Percentiles rank a stretch among this genome's conserved stretches.
phyloP scores from a whole-genome alignment of 768 basidiomycete species.

The Lactarius sp. region DNA sequence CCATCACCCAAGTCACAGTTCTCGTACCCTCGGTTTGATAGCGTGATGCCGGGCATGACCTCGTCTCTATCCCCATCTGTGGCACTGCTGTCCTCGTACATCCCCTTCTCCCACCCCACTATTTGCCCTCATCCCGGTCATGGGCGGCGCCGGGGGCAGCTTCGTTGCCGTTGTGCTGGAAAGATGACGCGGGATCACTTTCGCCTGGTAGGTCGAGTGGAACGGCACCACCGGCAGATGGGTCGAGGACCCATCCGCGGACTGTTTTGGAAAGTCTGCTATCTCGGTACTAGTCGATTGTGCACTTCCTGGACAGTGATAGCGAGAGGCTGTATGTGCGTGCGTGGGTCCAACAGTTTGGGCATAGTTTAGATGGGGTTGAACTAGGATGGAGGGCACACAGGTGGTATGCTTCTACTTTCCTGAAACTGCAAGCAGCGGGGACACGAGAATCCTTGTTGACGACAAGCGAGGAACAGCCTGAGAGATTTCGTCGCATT shows the following conservation, averaged over 20 bases:
- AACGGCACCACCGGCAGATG: slow-evolving; percentile 75
- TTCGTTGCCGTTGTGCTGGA: slow-evolving; percentile 55
- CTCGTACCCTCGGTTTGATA: slow-evolving; percentile 29
- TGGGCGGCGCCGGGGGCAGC: slow-evolving; percentile 42
- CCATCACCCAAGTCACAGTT: slow-evolving; percentile 41
- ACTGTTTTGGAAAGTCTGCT: slow-evolving; percentile 92
- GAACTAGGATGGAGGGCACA: slow-evolving; percentile 36
- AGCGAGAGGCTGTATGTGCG: background rate
- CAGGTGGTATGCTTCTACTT: slow-evolving; percentile 92
- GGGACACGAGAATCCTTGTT: slow-evolving; percentile 82
- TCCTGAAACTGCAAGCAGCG: slow-evolving; percentile 69
- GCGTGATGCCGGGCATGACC: slow-evolving; percentile 29
- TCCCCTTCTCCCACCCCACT: slow-evolving; percentile 44
- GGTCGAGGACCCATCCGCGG: slow-evolving; percentile 86
- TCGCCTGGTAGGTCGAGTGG: slow-evolving; percentile 64
- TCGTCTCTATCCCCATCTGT: slow-evolving; percentile 36
- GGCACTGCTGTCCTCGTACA: slow-evolving; percentile 32
- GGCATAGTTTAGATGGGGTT: background rate
- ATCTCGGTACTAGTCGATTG: slow-evolving; percentile 78
- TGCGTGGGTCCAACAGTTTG: background rate
- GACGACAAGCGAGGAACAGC: slow-evolving; percentile 82
- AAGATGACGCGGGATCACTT: slow-evolving; percentile 45
- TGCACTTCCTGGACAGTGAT: slow-evolving; percentile 68
- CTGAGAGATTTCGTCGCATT: slow-evolving; percentile 85
- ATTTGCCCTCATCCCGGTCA: slow-evolving; percentile 35